Evolutionary conservation across 2,329 filamentous ascomycete genomes (phyloP).

Genomic region (Capronia coronata): DNA sequence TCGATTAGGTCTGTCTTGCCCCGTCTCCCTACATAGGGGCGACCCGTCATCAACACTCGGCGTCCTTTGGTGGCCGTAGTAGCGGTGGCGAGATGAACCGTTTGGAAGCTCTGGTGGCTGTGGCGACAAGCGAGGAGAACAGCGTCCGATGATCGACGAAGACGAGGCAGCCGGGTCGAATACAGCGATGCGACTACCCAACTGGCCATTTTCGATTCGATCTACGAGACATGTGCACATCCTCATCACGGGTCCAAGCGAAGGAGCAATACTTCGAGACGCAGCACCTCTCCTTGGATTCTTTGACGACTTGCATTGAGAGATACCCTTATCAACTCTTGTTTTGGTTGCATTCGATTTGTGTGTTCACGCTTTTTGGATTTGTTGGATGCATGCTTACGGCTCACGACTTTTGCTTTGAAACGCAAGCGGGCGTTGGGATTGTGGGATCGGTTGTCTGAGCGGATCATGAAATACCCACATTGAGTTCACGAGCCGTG

Average conservation of each 20-base stretch:
- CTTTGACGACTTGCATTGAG: constrained; percentile 21
- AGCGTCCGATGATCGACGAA: constrained; percentile 20
- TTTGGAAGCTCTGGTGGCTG: constrained; percentile 46
- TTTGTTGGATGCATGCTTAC: constrained; percentile 10
- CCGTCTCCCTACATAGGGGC: constrained; percentile 20
- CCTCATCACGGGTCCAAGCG: constrained; percentile 5
- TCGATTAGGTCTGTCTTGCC: constrained; percentile 22
- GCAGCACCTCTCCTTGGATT: constrained; percentile 16
- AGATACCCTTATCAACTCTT: constrained; percentile 23
- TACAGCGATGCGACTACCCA: too few relatives aligned
- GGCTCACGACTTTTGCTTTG: constrained; percentile 8
- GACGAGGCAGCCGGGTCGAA: too few relatives aligned
- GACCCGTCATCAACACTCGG: constrained; percentile 8
- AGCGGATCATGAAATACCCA: constrained; percentile 16
- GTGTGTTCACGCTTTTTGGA: constrained; percentile 15
- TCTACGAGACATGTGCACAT: constrained; percentile 3
- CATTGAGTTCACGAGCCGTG: constrained; percentile 12
- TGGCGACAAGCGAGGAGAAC: constrained; percentile 44
- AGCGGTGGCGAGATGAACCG: constrained; percentile 40
- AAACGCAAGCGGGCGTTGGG: constrained; percentile 15
- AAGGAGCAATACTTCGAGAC: constrained; percentile 17
- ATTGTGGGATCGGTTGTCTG: constrained; percentile 5
- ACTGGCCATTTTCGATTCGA: too few relatives aligned
- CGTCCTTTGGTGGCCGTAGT: constrained; percentile 21
- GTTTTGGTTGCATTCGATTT: constrained; percentile 7